phyloP scores from a whole-genome alignment of 441 rosid species.

The Breynia disticha region DNA sequence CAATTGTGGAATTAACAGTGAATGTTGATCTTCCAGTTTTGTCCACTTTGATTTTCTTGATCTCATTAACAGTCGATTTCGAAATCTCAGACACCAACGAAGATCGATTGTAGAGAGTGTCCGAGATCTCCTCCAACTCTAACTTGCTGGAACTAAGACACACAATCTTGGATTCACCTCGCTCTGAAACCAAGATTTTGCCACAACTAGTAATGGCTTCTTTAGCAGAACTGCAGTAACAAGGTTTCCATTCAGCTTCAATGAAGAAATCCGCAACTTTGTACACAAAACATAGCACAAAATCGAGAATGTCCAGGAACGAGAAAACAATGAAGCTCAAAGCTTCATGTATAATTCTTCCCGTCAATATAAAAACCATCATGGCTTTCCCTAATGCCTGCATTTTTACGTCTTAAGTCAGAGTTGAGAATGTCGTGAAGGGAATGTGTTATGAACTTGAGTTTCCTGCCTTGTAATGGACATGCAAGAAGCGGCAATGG shows the following conservation, averaged over 20 bases:
- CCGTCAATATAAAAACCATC: slow-evolving; percentile 29
- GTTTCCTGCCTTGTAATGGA: too few species aligned
- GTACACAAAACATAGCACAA: slow-evolving; percentile 50
- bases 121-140: slow-evolving; percentile 77
- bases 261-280: slow-evolving; percentile 56
- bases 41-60: slow-evolving; percentile 30
- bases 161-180: slow-evolving; percentile 65
- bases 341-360: slow-evolving; percentile 39
- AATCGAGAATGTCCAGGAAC: slow-evolving; percentile 64
- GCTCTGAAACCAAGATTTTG: slow-evolving; percentile 69
- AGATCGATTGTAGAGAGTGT: slow-evolving; percentile 76
- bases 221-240: slow-evolving; percentile 62
- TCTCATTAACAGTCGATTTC: slow-evolving; percentile 30
- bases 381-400: slow-evolving; percentile 24
- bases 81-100: slow-evolving; percentile 51
- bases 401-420: slow-evolving; percentile 12
- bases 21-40: slow-evolving; percentile 30
- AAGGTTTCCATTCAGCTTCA: slow-evolving; percentile 81
- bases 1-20: slow-evolving; percentile 52
- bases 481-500: too few species aligned
- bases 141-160: slow-evolving; percentile 44
- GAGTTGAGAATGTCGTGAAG: too few species aligned
- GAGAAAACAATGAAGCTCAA: slow-evolving; percentile 77
- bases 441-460: too few species aligned
- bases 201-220: slow-evolving; percentile 57